A percentile compares a stretch with the other conserved stretches of the same genome.
Conservation (phyloP, 1,139 yeast genomes). For the Diutina mesorugosa region DNA sequence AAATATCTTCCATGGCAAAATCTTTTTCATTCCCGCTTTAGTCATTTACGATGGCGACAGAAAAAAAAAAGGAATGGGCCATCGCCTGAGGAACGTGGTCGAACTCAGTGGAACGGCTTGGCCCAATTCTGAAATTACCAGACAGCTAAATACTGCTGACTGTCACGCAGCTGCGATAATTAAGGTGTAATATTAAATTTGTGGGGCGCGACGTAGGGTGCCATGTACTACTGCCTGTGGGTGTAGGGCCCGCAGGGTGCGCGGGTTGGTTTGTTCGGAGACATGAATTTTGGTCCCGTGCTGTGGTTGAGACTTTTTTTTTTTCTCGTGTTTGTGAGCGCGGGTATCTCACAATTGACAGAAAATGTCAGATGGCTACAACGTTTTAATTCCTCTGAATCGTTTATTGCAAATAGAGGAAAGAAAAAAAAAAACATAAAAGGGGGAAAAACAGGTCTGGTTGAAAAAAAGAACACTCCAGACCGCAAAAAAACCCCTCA, state of each 20-base stretch:
- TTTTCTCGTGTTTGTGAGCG: neutral
- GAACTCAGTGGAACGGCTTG: neutral
- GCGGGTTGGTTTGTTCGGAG: no score
- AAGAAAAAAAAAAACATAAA: neutral
- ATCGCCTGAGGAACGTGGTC: neutral
- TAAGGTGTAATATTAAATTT: neutral
- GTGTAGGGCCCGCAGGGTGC: neutral
- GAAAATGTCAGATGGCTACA: neutral
- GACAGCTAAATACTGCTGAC: neutral
- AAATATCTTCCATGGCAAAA: neutral
- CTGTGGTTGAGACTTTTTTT: neutral
- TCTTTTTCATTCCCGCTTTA: neutral
- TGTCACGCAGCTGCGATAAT: neutral
- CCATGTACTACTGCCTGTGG: neutral
- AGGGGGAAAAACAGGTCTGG: slow-evolving; percentile 1
- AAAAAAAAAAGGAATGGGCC: neutral
- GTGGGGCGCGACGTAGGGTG: neutral
- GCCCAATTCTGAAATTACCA: no score
- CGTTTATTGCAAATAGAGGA: neutral
- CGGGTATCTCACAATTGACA: neutral
- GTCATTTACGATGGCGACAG: neutral
- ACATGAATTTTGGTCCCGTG: no score
- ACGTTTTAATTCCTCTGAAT: neutral
- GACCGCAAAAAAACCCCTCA: slow-evolving; percentile 1
- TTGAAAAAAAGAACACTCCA: neutral